A percentile compares a stretch with the other conserved stretches of the same genome.
phyloP scores from a whole-genome alignment of 106 monocot species.

The Allium fistulosum region DNA sequence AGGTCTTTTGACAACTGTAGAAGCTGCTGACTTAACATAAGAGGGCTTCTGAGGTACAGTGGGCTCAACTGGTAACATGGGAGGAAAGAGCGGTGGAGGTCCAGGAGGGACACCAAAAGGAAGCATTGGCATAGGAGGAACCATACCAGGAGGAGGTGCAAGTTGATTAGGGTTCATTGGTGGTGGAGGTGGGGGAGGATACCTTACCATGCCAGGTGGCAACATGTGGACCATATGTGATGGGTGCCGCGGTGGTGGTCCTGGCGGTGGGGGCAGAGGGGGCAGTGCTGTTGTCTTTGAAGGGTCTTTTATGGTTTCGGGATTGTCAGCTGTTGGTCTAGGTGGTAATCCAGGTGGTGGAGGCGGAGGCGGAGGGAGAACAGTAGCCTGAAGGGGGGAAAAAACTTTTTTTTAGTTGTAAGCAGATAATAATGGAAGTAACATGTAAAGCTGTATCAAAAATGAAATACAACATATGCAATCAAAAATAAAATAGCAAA shows the following conservation, averaged over 20 bases:
- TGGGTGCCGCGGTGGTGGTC: slow-evolving; percentile 17
- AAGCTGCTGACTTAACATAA: slow-evolving; percentile 91
- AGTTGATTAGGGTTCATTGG: slow-evolving; percentile 48
- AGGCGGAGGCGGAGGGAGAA: slow-evolving; percentile 54
- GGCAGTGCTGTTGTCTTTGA: slow-evolving; percentile 19
- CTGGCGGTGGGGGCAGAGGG: slow-evolving; percentile 30
- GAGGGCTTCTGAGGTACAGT: slow-evolving; percentile 74
- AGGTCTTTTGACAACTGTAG: slow-evolving; percentile 97
- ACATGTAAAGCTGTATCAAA: no score
- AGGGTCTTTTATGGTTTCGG: slow-evolving; percentile 21
- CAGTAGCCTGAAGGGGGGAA: slow-evolving; percentile 27
- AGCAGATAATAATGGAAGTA: neutral
- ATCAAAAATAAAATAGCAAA: no score
- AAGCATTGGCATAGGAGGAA: slow-evolving; percentile 30
- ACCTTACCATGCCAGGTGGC: slow-evolving; percentile 48
- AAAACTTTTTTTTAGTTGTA: neutral
- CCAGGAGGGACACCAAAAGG: slow-evolving; percentile 45
- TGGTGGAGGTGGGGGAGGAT: slow-evolving; percentile 69
- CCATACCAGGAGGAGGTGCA: slow-evolving; percentile 48
- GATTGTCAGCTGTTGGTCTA: slow-evolving; percentile 18
- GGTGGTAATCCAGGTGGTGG: slow-evolving; percentile 69
- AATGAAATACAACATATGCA: no score
- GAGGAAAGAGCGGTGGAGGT: slow-evolving; percentile 30
- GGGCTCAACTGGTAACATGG: slow-evolving; percentile 30
- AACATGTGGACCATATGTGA: slow-evolving; percentile 39